Conservation (phyloP, 2,329 filamentous ascomycete species). For the Ceratocystis harringtonii region DNA sequence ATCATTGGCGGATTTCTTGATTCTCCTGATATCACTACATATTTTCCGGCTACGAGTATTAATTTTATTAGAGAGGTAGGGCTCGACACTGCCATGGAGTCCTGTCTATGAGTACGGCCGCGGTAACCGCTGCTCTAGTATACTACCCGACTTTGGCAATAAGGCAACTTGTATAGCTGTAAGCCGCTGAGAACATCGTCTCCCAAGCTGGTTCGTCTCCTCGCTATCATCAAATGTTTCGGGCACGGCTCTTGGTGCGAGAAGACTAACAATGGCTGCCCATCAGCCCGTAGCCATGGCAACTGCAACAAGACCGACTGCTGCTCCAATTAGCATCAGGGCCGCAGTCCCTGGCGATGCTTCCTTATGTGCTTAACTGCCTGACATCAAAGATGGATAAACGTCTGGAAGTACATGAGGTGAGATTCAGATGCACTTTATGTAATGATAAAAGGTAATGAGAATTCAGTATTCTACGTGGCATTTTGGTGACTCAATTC, state of each 20-base stretch:
- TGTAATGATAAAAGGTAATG: background rate
- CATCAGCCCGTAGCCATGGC: conserved; percentile 24
- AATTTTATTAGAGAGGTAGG: too few relatives aligned
- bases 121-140: conserved; percentile 41
- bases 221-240: too few relatives aligned
- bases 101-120: conserved; percentile 39
- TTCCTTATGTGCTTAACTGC: conserved; percentile 39
- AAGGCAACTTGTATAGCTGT: too few relatives aligned
- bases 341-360: conserved; percentile 31
- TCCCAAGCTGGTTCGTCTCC: too few relatives aligned
- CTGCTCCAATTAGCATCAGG: conserved; percentile 21
- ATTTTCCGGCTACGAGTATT: too few relatives aligned
- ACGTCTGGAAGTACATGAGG: conserved; percentile 45
- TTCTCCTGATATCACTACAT: too few relatives aligned
- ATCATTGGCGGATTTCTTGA: too few relatives aligned
- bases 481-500: background rate
- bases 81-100: too few relatives aligned
- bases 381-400: conserved; percentile 47
- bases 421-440: conserved; percentile 29
- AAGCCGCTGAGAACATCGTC: too few relatives aligned
- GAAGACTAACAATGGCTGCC: conserved; percentile 32
- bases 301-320: conserved; percentile 32
- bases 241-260: conserved; percentile 38
- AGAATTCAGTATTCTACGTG: background rate
- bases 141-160: too few relatives aligned